Conservation (phyloP, 306 rosid genomes). For the Oxytropis ochrocephala region DNA sequence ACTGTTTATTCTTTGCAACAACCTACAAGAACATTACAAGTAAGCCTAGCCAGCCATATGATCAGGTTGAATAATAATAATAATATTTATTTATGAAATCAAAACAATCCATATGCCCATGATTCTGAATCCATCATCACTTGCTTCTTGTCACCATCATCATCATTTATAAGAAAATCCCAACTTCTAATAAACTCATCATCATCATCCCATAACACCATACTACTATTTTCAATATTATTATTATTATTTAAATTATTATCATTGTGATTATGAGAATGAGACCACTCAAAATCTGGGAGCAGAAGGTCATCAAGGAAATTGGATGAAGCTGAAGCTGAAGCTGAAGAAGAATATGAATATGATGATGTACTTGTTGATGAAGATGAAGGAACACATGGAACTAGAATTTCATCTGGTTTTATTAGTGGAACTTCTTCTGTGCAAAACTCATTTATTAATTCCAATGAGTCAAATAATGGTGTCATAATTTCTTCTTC, state of each 20-base stretch:
- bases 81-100: background rate
- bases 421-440: conserved; percentile 63
- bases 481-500: conserved; percentile 32
- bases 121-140: conserved; percentile 44
- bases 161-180: conserved; percentile 40
- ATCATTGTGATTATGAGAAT: conserved; percentile 5
- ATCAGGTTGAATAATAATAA: background rate
- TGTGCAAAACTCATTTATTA: conserved; percentile 40
- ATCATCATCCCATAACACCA: conserved; percentile 59
- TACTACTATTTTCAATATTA: conserved; percentile 1
- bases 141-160: conserved; percentile 30
- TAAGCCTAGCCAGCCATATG: conserved; percentile 7
- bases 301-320: conserved; percentile 48
- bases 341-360: conserved; percentile 19
- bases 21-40: conserved; percentile 34
- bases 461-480: conserved; percentile 31
- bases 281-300: conserved; percentile 56
- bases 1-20: conserved; percentile 22
- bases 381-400: conserved; percentile 34
- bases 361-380: conserved; percentile 27
- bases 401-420: conserved; percentile 31
- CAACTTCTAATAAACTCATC: conserved; percentile 52
- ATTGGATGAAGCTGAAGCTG: conserved; percentile 37
- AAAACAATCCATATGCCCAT: conserved; percentile 44
- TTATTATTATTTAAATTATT: background rate